Evolutionary conservation across 1,284 basidiomycete species (phyloP), one percentile per base, ranked within the genome.

Genomic region (Leccinum griseonigrum): DNA sequence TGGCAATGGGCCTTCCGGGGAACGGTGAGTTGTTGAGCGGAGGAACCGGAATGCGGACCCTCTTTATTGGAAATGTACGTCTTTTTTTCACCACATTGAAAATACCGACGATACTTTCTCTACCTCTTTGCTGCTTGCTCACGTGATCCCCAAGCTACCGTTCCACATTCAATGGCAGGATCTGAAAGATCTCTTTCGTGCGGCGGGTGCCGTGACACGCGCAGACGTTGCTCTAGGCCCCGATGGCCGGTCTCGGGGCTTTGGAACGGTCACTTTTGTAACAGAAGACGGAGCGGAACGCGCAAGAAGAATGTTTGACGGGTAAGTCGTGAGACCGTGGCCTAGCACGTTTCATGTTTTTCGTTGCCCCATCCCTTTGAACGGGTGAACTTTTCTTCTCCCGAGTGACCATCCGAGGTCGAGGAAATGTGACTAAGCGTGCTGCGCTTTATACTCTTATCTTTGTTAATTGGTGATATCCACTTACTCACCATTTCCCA

Each of bases 111-210:
- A 60, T 54, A 28, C 51, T 11, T 40, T 36, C 60, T 6, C 13
- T 54, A 58, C 38, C 28, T 46, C 3, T 46, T 36, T 58, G 31
- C 56, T 34, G 56, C 61, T 68, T 61, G 54, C 71, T 74, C 62
- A 71, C 64, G 36, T 54, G n/a, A 57, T 66, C 58, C 60, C 8
- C 63, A 97, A 69, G 93, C 83, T 98, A n/a, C 95, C 96, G 0
- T 92, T 97, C 76, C 91, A 95, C 68, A 92, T 93, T 71, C 95
- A 97, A 78, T 99, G 97, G 97, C 97, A 98, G 77, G 96, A 99
- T 75, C 81, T 98, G 54, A 98, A 98, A 77, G 96, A 98, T 76
- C 81, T 98, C 22, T 98, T 98, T 85, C 88, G 96, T 63, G 86
- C 92, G 52, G 94, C 96, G 36, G 97, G 97, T 22, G 92, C 92